Percentiles rank a stretch among this genome's conserved stretches.
These are phyloP conservation scores for Tolypocladium capitatum DNA, from an alignment of 2,329 filamentous ascomycete species.

Conservation along the genomic window DNA sequence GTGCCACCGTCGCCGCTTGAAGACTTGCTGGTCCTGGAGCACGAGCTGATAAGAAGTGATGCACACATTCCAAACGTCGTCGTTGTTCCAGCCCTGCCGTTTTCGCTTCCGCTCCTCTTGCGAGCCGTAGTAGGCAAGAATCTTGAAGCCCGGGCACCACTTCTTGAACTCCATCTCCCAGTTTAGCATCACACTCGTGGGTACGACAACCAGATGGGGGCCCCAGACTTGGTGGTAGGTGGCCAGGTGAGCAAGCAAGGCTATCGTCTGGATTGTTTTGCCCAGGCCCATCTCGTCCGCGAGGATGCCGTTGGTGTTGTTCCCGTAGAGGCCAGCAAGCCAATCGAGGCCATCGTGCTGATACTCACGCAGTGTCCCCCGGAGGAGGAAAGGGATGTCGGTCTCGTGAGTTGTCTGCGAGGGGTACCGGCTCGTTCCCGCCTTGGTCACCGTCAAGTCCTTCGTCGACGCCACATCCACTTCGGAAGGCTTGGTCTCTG, in stretches of 20 bases:
- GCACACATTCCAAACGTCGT: conserved; percentile 91
- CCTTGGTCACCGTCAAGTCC: conserved; percentile 19
- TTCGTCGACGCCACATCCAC: conserved; percentile 27
- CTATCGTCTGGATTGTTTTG: conserved; percentile 97
- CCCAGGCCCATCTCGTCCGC: conserved; percentile 98
- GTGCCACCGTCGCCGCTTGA: conserved; percentile 87
- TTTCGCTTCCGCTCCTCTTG: conserved; percentile 87
- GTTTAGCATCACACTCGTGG: conserved; percentile 96
- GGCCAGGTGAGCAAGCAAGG: conserved; percentile 81
- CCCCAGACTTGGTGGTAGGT: conserved; percentile 89
- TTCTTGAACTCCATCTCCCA: conserved; percentile 99
- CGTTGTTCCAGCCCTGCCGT: conserved; percentile 83
- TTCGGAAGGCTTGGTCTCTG: conserved; percentile 39
- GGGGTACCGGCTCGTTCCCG: conserved; percentile 16
- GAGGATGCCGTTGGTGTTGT: conserved; percentile 87
- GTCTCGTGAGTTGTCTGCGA: conserved; percentile 41
- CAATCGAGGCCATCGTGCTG: conserved; percentile 96
- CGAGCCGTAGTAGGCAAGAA: conserved; percentile 90
- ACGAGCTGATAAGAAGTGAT: conserved; percentile 97
- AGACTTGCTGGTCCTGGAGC: conserved; percentile 83
- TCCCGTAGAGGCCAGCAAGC: conserved; percentile 84
- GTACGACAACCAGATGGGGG: conserved; percentile 88
- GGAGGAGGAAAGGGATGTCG: conserved; percentile 67
- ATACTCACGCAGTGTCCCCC: conserved; percentile 85
- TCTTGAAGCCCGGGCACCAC: conserved; percentile 95